Evolutionary conservation across 768 basidiomycete species (phyloP).

Genomic region (Lepiota brunneoincarnata): DNA sequence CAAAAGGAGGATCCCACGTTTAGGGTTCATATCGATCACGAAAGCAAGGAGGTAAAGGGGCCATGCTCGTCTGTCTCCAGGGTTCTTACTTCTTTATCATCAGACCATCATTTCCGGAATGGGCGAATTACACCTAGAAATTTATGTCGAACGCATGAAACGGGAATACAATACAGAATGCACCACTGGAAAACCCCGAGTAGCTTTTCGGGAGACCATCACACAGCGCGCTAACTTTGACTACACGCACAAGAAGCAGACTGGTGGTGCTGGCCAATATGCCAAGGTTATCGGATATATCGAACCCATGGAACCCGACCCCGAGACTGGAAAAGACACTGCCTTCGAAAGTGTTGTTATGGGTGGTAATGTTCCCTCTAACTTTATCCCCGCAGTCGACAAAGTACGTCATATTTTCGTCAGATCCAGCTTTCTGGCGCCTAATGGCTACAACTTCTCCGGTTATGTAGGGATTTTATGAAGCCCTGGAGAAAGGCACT

Average conservation of each 20-base stretch:
- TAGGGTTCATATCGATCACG: constrained; percentile 91
- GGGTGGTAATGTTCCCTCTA: constrained; percentile 88
- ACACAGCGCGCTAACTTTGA: constrained; percentile 78
- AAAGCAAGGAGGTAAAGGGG: constrained; percentile 83
- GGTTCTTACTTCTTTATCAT: not conserved
- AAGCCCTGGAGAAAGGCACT: constrained; percentile 88
- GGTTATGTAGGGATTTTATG: constrained; percentile 77
- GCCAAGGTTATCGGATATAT: constrained; percentile 89
- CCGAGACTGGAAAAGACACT: constrained; percentile 77
- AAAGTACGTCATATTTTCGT: constrained; percentile 51
- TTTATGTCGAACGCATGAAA: constrained; percentile 98
- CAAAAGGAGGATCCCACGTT: constrained; percentile 99
- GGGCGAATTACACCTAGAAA: constrained; percentile 98
- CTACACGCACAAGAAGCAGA: constrained; percentile 98
- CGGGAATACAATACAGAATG: constrained; percentile 96
- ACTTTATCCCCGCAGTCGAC: constrained; percentile 93
- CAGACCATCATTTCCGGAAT: constrained; percentile 99
- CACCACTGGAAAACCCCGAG: constrained; percentile 91
- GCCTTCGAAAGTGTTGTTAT: constrained; percentile 87
- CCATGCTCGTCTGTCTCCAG: not conserved
- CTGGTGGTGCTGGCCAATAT: constrained; percentile 95
- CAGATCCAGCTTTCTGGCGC: not conserved
- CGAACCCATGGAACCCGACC: constrained; percentile 78
- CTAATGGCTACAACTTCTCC: not conserved
- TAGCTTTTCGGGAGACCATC: constrained; percentile 95